Percentiles rank a stretch among this genome's conserved stretches.
Evolutionary conservation across 139 green algal species (phyloP).

Genomic region (Volvox africanus): DNA sequence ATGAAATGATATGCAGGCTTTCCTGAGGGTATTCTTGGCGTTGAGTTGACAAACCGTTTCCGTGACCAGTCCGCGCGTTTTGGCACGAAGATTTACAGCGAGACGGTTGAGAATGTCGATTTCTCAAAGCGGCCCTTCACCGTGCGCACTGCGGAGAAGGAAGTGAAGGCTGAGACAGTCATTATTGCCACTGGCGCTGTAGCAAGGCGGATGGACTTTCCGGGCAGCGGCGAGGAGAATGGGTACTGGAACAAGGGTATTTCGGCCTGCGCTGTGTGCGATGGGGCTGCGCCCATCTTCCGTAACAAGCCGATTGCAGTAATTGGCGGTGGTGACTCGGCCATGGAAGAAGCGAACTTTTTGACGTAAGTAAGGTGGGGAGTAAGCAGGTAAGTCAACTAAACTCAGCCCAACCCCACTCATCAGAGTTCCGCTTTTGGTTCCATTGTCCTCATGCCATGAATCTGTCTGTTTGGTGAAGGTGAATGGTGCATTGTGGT

Average conservation of each 20-base stretch:
- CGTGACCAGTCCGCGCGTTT: constrained; percentile 48
- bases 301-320: constrained; percentile 86
- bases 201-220: constrained; percentile 58
- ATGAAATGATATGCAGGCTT: constrained; percentile 51
- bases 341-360: constrained; percentile 84
- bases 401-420: too few species aligned
- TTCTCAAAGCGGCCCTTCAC: constrained; percentile 56
- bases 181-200: constrained; percentile 77
- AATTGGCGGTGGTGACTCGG: constrained; percentile 71
- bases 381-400: too few species aligned
- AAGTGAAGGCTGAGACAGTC: constrained; percentile 66
- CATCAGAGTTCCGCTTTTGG: too few species aligned
- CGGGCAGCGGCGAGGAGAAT: constrained; percentile 56
- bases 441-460: too few species aligned
- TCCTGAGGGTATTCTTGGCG: constrained; percentile 74
- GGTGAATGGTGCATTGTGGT: too few species aligned
- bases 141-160: constrained; percentile 34
- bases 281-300: constrained; percentile 92
- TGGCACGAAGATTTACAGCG: constrained; percentile 64
- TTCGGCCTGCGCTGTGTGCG: constrained; percentile 83
- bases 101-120: constrained; percentile 63
- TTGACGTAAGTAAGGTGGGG: constrained; percentile 63
- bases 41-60: constrained; percentile 69
- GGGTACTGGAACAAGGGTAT: constrained; percentile 84
- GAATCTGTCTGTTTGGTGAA: too few species aligned